phyloP scores from a whole-genome alignment of 2,329 filamentous ascomycete species.

The Boeremia exigua region DNA sequence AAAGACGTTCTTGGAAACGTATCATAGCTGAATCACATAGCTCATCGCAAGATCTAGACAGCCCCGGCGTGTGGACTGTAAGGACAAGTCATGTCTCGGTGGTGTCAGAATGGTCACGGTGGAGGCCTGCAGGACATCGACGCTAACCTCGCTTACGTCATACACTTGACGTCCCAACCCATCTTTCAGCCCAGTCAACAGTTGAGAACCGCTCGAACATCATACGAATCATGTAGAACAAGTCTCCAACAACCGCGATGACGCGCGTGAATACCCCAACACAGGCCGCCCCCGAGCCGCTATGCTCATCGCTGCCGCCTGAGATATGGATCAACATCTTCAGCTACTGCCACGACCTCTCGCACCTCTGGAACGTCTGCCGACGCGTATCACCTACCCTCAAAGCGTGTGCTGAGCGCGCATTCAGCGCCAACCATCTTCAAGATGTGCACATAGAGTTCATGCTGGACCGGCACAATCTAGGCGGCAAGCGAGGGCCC shows the following conservation, averaged over 20 bases:
- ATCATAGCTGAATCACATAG: too few species aligned
- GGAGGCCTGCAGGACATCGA: too few species aligned
- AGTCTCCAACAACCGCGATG: background rate
- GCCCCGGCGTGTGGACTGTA: too few species aligned
- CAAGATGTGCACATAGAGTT: constrained; percentile 33
- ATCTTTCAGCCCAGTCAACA: background rate
- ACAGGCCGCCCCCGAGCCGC: background rate
- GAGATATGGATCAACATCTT: constrained; percentile 47
- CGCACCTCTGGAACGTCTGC: constrained; percentile 41
- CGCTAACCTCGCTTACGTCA: background rate
- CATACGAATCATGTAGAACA: constrained; percentile 5
- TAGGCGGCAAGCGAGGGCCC: constrained; percentile 33
- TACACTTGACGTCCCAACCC: background rate
- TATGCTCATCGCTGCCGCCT: constrained; percentile 37
- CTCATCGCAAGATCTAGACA: too few species aligned
- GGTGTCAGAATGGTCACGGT: too few species aligned
- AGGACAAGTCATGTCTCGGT: too few species aligned
- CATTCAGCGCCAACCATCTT: constrained; percentile 35
- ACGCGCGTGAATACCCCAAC: background rate
- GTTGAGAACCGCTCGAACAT: background rate
- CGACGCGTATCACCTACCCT: constrained; percentile 37
- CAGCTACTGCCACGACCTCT: constrained; percentile 34
- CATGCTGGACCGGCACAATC: constrained; percentile 41
- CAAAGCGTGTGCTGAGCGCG: constrained; percentile 38
- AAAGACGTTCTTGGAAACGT: too few species aligned